These are phyloP conservation scores for Citrullus colocynthis DNA, from an alignment of 306 rosid genomes.

Conservation along the genomic window DNA sequence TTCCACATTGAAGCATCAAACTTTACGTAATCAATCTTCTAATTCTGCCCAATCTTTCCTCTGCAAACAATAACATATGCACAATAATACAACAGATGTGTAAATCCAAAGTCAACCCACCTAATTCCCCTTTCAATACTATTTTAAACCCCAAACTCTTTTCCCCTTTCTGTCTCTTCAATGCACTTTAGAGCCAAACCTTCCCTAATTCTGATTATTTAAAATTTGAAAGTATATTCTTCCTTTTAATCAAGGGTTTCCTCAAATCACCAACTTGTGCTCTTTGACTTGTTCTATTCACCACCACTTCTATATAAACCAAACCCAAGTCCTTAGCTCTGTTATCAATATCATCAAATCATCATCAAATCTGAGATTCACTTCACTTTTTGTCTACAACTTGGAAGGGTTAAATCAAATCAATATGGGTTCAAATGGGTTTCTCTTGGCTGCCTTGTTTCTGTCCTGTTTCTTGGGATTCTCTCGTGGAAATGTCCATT, in stretches of 20 bases:
- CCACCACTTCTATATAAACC: not conserved
- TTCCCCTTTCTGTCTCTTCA: constrained; percentile 12
- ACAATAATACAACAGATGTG: not conserved
- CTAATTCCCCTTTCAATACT: not conserved
- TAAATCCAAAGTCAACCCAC: constrained; percentile 3
- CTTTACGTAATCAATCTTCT: not conserved
- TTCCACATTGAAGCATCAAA: not conserved
- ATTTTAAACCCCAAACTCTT: not conserved
- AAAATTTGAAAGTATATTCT: not conserved
- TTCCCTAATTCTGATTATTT: not conserved
- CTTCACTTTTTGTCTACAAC: not conserved
- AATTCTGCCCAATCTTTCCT: not conserved
- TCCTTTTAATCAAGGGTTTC: not conserved
- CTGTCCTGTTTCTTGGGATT: constrained; percentile 30
- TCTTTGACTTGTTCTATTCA: not conserved
- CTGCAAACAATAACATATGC: not conserved
- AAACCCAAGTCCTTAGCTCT: not conserved
- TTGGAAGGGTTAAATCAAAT: not conserved
- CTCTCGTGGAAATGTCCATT: constrained; percentile 33
- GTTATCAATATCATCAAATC: not conserved
- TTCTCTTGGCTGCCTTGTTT: constrained; percentile 38
- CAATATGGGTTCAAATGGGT: constrained; percentile 43
- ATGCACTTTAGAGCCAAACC: constrained; percentile 13
- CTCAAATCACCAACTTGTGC: not conserved
- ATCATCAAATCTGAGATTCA: not conserved